These are phyloP conservation scores for Cucumis cinereus DNA, from an alignment of 306 rosid species.

Conservation along the genomic window DNA sequence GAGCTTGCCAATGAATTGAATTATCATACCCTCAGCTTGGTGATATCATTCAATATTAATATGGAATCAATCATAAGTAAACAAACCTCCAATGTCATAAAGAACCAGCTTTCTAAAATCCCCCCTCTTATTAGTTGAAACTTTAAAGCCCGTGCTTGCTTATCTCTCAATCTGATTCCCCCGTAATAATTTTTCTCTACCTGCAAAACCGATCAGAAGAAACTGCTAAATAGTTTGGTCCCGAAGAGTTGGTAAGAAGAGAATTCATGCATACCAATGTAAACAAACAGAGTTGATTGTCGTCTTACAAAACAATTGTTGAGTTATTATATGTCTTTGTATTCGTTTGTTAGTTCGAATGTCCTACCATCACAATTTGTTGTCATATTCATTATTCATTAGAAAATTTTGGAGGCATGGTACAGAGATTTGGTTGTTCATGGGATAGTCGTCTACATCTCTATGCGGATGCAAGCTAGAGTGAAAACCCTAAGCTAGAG, in stretches of 20 bases:
- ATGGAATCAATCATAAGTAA: neutral
- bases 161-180: neutral
- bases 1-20: neutral
- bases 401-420: neutral
- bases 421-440: neutral
- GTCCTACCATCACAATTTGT: neutral
- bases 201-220: slow-evolving; percentile 1
- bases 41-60: neutral
- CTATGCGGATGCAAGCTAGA: neutral
- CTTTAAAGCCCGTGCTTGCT: neutral
- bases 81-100: neutral
- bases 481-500: too few relatives aligned
- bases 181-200: neutral
- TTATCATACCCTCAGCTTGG: neutral
- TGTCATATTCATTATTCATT: neutral
- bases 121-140: neutral
- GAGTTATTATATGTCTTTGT: neutral
- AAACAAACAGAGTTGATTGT: neutral
- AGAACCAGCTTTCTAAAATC: neutral
- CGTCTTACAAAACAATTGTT: neutral
- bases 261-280: neutral
- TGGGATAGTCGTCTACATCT: neutral
- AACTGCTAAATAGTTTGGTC: neutral
- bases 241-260: neutral
- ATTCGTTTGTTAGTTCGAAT: neutral